Percentiles rank a stretch among this genome's conserved stretches.
These are phyloP conservation scores for Vickermania ingenoplastis DNA, from an alignment of 208 protist genomes.

Conservation along the genomic window DNA sequence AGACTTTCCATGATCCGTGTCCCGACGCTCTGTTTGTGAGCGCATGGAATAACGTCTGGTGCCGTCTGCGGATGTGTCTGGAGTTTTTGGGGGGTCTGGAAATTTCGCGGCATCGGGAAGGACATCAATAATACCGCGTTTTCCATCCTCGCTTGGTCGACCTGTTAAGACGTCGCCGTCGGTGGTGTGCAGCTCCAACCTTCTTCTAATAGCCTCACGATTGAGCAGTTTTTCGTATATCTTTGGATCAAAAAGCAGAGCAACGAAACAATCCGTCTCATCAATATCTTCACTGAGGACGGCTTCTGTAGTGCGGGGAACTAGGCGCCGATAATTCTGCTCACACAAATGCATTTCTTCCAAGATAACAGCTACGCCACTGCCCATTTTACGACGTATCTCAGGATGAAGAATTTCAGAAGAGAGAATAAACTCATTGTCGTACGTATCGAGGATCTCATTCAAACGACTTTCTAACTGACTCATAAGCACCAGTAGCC, in stretches of 20 bases:
- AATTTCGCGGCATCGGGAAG: not conserved
- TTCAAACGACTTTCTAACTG: conserved; percentile 83
- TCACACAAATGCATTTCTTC: conserved; percentile 86
- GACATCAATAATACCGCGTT: not conserved
- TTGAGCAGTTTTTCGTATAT: conserved; percentile 65
- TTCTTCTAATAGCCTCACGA: conserved; percentile 16
- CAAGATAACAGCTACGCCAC: conserved; percentile 44
- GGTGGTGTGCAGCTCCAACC: not conserved
- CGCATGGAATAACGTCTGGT: not conserved
- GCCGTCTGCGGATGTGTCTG: not conserved
- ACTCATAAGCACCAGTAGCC: conserved; percentile 58
- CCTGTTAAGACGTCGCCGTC: not conserved
- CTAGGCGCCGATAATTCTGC: conserved; percentile 52
- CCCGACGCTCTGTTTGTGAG: not conserved
- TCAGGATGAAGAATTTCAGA: conserved; percentile 17
- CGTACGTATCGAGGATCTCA: conserved; percentile 67
- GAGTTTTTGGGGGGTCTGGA: not conserved
- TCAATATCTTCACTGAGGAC: conserved; percentile 38
- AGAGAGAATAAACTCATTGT: conserved; percentile 58
- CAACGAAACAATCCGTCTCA: conserved; percentile 75
- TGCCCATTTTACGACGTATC: conserved; percentile 32
- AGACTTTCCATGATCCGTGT: conserved; percentile 1
- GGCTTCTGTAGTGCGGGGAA: conserved; percentile 10
- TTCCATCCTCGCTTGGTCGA: not conserved
- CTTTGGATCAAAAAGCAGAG: conserved; percentile 58